Base-by-base conservation (phyloP, 139 green algal genomes). In the Ostreobium quekettii region DNA sequence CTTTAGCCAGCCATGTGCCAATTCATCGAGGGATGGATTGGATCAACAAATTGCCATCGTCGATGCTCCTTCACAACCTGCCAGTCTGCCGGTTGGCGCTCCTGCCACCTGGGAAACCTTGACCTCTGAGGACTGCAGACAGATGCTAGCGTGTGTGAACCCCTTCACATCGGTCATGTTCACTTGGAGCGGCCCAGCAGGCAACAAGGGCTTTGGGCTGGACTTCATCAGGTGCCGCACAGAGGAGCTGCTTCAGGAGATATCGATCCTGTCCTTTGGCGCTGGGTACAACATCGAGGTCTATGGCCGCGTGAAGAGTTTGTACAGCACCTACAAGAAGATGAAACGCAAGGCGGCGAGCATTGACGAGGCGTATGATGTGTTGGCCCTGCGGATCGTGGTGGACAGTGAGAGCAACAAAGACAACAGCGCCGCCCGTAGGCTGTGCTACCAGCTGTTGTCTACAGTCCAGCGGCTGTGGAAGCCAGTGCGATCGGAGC, bases 291-390 rank as follows among this genome's bases (percentile, higher is more conserved):
- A 90, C 39, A 76, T 95, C 4, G 35, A 60, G 4, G 70, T 92
- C 39, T 80, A 89, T 65, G 92, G 90, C 3, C 81, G 93, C 1
- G 67, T 97, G 36, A 98, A 98, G 83, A 91, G 78, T 63, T 61
- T 97, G 49, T 87, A 93, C 75, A 88, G 76, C 56, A 86, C 87
- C 19, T 74, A 91, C 66, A 74, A 65, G 46, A 98, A 98, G 86
- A 96, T 96, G 90, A 61, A 75, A 6, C 79, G 87, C 37, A 97
- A 97, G 78, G 58, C 70, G 3, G 80, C 89, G 59, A 74, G 67
- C 11, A 66, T 97, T 49, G 67, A 71, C 11, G 59, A 95, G 80
- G 85, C 97, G 33, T 97, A 90, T 30, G 93, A 98, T 56, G 80
- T 85, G 0, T 73, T 90, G 1, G 93, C 90, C 2, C 85, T 97